These are phyloP conservation scores for Urochloa ruziziensis DNA, from an alignment of 176 grass and related monocot species.

Conservation along the genomic window DNA sequence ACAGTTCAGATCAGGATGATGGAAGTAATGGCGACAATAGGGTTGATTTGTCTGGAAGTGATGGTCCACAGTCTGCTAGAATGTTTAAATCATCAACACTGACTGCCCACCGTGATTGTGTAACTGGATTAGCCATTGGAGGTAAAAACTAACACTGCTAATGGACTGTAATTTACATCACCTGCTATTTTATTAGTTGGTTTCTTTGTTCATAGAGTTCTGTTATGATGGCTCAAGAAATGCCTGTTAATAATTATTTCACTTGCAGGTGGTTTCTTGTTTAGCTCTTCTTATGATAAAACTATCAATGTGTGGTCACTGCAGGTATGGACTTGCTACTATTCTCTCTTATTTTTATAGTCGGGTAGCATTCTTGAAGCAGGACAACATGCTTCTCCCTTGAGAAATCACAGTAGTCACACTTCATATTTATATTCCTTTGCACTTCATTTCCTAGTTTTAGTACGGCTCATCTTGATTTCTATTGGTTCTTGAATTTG, in stretches of 20 bases:
- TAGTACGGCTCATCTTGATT: constrained; percentile 12
- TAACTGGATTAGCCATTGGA: constrained; percentile 79
- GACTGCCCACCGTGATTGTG: constrained; percentile 74
- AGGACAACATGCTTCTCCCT: neutral
- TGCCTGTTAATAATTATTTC: constrained; percentile 13
- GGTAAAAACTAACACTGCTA: constrained; percentile 44
- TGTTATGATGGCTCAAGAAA: neutral
- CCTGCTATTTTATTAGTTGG: neutral
- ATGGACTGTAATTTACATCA: constrained; percentile 5
- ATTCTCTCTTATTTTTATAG: constrained; percentile 5
- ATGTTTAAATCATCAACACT: constrained; percentile 46
- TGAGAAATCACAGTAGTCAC: constrained; percentile 10
- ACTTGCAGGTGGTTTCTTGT: constrained; percentile 75
- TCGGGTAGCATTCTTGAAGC: constrained; percentile 18
- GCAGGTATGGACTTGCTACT: constrained; percentile 53
- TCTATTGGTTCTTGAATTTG: constrained; percentile 28
- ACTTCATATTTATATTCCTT: neutral
- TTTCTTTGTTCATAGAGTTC: constrained; percentile 8
- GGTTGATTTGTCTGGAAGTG: too few relatives aligned
- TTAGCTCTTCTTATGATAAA: constrained; percentile 99
- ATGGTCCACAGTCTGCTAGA: constrained; percentile 1
- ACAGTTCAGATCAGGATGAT: constrained; percentile 23
- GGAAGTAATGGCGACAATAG: constrained; percentile 23
- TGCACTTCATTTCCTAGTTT: neutral
- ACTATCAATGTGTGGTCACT: constrained; percentile 94